Conservation (phyloP, 805 yeast species). For the Groenewaldozyma tartarivorans region DNA sequence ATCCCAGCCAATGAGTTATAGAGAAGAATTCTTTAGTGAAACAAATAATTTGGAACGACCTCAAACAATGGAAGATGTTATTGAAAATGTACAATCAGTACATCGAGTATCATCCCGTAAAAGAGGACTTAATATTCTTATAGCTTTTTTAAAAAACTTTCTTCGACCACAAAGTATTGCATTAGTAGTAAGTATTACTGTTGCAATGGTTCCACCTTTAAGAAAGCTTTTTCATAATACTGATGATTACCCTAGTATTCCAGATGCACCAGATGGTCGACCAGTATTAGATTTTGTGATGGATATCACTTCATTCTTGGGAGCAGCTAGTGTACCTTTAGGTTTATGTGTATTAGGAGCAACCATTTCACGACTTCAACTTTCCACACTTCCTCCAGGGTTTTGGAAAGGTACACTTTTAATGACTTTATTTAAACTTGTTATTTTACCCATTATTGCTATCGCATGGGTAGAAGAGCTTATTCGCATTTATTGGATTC, state of each 20-base stretch:
- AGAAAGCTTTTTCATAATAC: slow-evolving; percentile 54
- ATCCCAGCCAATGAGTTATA: neutral
- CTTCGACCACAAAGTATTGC: slow-evolving; percentile 64
- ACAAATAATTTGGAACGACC: neutral
- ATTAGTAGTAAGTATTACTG: slow-evolving; percentile 51
- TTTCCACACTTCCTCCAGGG: slow-evolving; percentile 54
- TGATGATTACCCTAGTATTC: slow-evolving; percentile 34
- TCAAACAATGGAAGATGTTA: slow-evolving; percentile 12
- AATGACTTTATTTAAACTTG: slow-evolving; percentile 49
- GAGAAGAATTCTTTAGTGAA: neutral
- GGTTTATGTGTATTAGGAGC: slow-evolving; percentile 81
- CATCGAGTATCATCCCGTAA: neutral
- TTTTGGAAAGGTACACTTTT: slow-evolving; percentile 52
- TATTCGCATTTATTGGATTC: slow-evolving; percentile 53
- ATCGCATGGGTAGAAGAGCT: slow-evolving; percentile 56
- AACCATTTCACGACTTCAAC: slow-evolving; percentile 66
- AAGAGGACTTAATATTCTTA: neutral
- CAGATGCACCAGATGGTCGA: slow-evolving; percentile 69
- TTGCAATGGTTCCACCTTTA: slow-evolving; percentile 83
- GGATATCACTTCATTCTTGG: slow-evolving; percentile 72
- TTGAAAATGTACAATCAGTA: neutral
- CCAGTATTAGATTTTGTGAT: slow-evolving; percentile 82
- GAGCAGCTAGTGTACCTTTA: slow-evolving; percentile 80
- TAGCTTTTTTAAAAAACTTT: slow-evolving; percentile 27
- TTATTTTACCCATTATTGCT: slow-evolving; percentile 73